Evolutionary conservation across 306 rosid genomes (phyloP).

Genomic region (Biancaea sappan): DNA sequence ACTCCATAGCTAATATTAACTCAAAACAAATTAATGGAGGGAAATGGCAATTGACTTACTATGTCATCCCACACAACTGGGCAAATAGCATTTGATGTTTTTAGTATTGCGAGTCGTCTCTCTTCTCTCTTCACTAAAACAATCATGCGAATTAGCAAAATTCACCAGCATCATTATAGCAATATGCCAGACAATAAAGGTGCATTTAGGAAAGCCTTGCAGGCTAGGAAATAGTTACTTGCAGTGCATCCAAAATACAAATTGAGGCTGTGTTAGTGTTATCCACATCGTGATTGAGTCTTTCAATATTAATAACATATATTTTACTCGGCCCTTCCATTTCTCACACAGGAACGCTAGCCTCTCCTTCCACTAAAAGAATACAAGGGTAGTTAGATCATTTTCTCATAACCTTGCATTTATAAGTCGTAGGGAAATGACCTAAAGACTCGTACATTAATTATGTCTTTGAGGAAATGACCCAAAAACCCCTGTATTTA

Average conservation of each 20-base stretch:
- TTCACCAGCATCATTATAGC: slow-evolving; percentile 1
- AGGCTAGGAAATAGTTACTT: background rate
- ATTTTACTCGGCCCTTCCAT: background rate
- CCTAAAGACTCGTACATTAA: too few species aligned
- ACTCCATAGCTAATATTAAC: slow-evolving; percentile 29
- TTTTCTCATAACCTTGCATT: too few species aligned
- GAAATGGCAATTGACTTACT: slow-evolving; percentile 52
- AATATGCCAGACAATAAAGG: slow-evolving; percentile 24
- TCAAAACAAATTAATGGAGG: slow-evolving; percentile 10
- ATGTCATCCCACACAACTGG: slow-evolving; percentile 89
- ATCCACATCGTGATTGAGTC: background rate
- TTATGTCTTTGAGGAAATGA: too few species aligned
- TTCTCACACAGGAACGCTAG: too few species aligned
- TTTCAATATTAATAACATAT: background rate
- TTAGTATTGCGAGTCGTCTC: slow-evolving; percentile 62
- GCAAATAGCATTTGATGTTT: slow-evolving; percentile 76
- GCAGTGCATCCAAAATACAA: background rate
- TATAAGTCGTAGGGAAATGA: too few species aligned
- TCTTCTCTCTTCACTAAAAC: slow-evolving; percentile 82
- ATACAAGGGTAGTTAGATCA: too few species aligned
- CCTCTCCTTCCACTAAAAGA: too few species aligned
- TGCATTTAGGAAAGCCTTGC: background rate
- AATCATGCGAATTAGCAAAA: slow-evolving; percentile 27
- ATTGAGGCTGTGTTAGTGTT: too few species aligned
- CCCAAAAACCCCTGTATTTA: too few species aligned